These are phyloP conservation scores for Peronospora destructor DNA, from an alignment of 352 stramenopile genomes.

Conservation along the genomic window DNA sequence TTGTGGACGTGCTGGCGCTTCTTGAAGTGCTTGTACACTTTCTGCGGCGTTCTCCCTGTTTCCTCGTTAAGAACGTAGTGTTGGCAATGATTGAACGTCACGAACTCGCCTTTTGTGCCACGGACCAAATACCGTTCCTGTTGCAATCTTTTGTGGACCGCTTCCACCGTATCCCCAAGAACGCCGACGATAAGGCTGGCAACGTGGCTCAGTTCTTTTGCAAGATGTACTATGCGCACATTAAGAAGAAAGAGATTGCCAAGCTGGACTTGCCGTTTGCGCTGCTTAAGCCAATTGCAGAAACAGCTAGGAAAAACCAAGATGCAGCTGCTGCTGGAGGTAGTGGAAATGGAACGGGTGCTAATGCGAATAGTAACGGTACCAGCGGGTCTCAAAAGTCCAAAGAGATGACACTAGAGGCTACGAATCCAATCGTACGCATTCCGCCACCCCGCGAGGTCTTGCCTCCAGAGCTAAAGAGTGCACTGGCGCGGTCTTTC, in stretches of 20 bases:
- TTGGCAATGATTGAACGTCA: slow-evolving; percentile 78
- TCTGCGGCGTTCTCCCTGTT: slow-evolving; percentile 60
- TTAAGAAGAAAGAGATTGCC: slow-evolving; percentile 76
- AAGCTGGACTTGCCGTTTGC: slow-evolving; percentile 70
- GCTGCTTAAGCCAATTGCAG: slow-evolving; percentile 62
- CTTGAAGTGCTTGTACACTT: slow-evolving; percentile 84
- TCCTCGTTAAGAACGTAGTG: slow-evolving; percentile 78
- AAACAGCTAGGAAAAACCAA: slow-evolving; percentile 79
- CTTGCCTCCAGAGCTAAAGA: slow-evolving; percentile 67
- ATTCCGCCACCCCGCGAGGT: slow-evolving; percentile 67
- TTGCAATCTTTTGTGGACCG: slow-evolving; percentile 81
- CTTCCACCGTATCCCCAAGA: slow-evolving; percentile 60
- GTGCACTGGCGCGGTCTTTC: slow-evolving; percentile 56
- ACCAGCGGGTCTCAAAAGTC: slow-evolving; percentile 45
- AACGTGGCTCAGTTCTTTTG: slow-evolving; percentile 78
- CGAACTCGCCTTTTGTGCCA: slow-evolving; percentile 76
- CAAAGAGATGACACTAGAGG: slow-evolving; percentile 68
- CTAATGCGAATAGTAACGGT: slow-evolving; percentile 21
- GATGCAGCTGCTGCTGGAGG: slow-evolving; percentile 31
- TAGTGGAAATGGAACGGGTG: slow-evolving; percentile 18
- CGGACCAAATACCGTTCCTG: slow-evolving; percentile 72
- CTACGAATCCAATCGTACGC: slow-evolving; percentile 65
- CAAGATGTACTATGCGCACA: slow-evolving; percentile 78
- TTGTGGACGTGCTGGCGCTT: slow-evolving; percentile 71
- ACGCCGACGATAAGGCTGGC: slow-evolving; percentile 63